phyloP scores from a whole-genome alignment of 73 alveolate species.

The Paramecium sexaurelia region DNA sequence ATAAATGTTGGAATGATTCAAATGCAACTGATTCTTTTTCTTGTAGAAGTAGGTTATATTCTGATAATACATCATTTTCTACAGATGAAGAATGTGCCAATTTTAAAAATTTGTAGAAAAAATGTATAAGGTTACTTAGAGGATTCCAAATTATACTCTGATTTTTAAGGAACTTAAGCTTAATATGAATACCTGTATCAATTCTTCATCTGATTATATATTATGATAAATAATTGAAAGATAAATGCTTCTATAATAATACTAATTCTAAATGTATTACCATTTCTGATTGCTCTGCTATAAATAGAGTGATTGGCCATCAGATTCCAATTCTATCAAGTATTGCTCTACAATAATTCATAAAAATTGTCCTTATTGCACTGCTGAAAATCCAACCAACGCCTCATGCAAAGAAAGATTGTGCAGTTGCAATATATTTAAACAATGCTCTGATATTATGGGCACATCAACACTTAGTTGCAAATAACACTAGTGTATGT shows the following conservation, averaged over 20 bases:
- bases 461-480: neutral
- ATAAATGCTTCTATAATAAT: too few relatives aligned
- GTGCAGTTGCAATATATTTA: neutral
- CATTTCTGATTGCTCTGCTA: too few relatives aligned
- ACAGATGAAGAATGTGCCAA: conserved; percentile 34
- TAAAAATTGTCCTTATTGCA: too few relatives aligned
- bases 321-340: too few relatives aligned
- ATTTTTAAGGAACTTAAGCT: conserved; percentile 3
- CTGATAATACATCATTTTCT: neutral
- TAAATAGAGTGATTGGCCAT: too few relatives aligned
- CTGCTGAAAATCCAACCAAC: too few relatives aligned
- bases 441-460: neutral
- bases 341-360: too few relatives aligned
- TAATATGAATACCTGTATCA: too few relatives aligned
- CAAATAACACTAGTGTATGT: neutral
- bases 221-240: too few relatives aligned
- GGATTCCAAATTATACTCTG: neutral
- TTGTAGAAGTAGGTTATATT: neutral
- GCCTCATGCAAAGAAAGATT: too few relatives aligned
- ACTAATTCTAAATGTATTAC: too few relatives aligned
- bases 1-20: conserved; percentile 47
- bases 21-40: neutral
- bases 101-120: neutral
- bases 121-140: conserved; percentile 25
- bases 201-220: too few relatives aligned